Base-by-base conservation (phyloP, 2,329 filamentous ascomycete species). In the Epichloe gansuensis region DNA sequence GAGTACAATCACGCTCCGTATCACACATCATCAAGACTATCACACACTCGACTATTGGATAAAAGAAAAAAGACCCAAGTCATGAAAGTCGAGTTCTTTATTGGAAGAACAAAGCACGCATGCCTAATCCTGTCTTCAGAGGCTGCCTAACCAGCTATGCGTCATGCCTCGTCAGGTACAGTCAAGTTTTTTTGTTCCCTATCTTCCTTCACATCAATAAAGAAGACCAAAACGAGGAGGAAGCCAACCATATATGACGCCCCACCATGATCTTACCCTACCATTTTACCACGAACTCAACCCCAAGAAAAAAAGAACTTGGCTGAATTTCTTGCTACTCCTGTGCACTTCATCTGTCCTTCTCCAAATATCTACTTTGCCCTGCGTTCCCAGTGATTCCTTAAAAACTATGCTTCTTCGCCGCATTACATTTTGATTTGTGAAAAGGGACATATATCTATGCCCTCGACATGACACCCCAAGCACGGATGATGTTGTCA, bases 401-500 rank as follows among this genome's bases (percentile, higher is more conserved):
- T 47, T 34, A 42, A 28, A 44, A 37, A 50, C 17, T 43, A 37
- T 44, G 48, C 41, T 34, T 38, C 45, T 31, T 44, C 15, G 41
- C 42, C 42, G 42, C 34, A 46, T 47, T 45, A 52, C 35, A 39
- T 45, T 46, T 43, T 44, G 44, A 43, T 50, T 50, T 56, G 42
- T 43, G 47, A 45, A 48, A 54, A 56, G 52, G 51, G 53, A 60
- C 57, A 59, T 60, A 45, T 55, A 56, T 64, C 72, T 88, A 91
- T 76, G 86, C 88, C 75, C 89, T 83, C 74, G 88, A 93, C 89
- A 95, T 95, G 70, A 95, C 90, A 77, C 90, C 90, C 90, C 90
- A 95, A 66, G 88, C 90, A 69, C 91, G 88, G 79, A 95, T 95
- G 79, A 94, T 86, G 85, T 96, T 97, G 80, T 98, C 93, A 67